Evolutionary conservation across 169 alveolate genomes (phyloP).

Genomic region (Eimeria mitis): DNA sequence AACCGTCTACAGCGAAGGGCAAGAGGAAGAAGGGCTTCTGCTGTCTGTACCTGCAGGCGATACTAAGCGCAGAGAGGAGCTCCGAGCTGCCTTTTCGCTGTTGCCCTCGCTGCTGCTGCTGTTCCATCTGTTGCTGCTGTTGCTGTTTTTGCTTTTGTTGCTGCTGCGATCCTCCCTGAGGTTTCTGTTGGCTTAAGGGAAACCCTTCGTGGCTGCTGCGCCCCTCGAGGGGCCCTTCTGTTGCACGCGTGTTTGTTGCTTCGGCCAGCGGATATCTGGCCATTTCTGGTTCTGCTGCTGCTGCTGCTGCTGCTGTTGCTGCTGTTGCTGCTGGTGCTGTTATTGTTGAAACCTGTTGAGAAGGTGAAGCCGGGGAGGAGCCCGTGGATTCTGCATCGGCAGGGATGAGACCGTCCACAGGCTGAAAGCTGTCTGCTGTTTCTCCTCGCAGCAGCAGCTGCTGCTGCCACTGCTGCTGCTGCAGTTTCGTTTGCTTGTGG

Average conservation of each 20-base stretch:
- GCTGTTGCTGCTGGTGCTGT: neutral
- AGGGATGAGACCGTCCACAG: neutral
- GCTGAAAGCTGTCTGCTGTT: neutral
- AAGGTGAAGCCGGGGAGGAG: neutral
- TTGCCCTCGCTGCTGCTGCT: constrained; percentile 6
- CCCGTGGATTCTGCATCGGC: too few species aligned
- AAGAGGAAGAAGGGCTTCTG: constrained; percentile 53
- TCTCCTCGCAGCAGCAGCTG: constrained; percentile 18
- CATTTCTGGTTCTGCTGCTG: neutral
- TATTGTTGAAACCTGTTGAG: neutral
- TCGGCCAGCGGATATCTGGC: neutral
- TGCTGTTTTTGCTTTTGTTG: constrained; percentile 28
- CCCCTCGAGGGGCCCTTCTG: neutral
- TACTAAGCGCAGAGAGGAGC: constrained; percentile 36
- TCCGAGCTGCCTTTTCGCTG: neutral
- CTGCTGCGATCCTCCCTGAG: neutral
- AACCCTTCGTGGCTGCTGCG: neutral
- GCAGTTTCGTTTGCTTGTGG: neutral
- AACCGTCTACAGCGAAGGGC: constrained; percentile 59
- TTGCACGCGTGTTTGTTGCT: neutral
- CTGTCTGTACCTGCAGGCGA: neutral
- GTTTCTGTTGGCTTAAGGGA: neutral
- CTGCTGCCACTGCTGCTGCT: constrained; percentile 44
- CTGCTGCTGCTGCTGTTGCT: constrained; percentile 10
- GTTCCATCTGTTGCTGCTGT: constrained; percentile 7